phyloP scores from a whole-genome alignment of 2,329 filamentous ascomycete species.

The Iodosphaeria phyllophila region DNA sequence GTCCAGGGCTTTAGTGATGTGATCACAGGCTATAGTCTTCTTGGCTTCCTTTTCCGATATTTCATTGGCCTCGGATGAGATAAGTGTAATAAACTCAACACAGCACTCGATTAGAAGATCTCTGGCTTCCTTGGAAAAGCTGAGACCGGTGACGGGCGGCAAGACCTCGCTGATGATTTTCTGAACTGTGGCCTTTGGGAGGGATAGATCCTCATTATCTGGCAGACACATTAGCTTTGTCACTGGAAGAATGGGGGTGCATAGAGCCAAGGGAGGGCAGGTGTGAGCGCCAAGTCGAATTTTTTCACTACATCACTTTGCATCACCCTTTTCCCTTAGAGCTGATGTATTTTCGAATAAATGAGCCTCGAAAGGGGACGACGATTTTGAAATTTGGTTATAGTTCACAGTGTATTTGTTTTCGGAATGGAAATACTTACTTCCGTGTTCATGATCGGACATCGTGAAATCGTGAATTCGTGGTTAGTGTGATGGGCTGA shows the following conservation, averaged over 20 bases:
- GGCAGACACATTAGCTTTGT: slow-evolving; percentile 13
- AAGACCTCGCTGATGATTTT: slow-evolving; percentile 92
- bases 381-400: too few relatives aligned
- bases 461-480: slow-evolving; percentile 16
- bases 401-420: too few relatives aligned
- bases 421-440: too few relatives aligned
- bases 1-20: slow-evolving; percentile 87
- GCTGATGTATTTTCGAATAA: too few relatives aligned
- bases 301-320: too few relatives aligned
- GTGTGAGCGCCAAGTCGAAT: too few relatives aligned
- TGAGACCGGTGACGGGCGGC: slow-evolving; percentile 51
- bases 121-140: slow-evolving; percentile 86
- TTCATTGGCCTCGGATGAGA: slow-evolving; percentile 97
- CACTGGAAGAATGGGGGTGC: neutral
- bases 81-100: slow-evolving; percentile 95
- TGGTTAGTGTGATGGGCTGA: slow-evolving; percentile 1
- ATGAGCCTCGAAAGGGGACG: too few relatives aligned
- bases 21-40: slow-evolving; percentile 96
- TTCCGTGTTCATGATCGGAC: slow-evolving; percentile 49
- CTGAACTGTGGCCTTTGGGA: slow-evolving; percentile 43
- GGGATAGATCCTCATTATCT: too few relatives aligned
- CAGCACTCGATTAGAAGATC: slow-evolving; percentile 96
- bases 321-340: too few relatives aligned
- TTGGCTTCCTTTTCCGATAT: slow-evolving; percentile 98
- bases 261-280: neutral